Evolutionary conservation across 139 green algal species (phyloP).

Genomic region (Chlorella sp.): DNA sequence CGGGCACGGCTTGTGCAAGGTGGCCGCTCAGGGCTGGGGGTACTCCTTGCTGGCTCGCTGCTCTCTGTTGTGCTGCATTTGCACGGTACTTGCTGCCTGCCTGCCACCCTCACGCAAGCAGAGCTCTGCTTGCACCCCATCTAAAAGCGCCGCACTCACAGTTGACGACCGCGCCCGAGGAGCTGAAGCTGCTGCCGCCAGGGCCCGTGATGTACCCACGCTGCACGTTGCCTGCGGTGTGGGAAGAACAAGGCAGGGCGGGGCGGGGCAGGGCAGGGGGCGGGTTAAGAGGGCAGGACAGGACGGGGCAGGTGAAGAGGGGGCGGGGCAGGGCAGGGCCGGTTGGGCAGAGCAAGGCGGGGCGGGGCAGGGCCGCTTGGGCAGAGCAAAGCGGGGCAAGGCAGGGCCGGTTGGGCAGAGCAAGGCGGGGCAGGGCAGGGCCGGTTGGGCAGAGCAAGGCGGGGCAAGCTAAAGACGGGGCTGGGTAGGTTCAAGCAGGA

Average conservation of each 20-base stretch:
- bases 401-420: background rate
- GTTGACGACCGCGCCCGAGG: background rate
- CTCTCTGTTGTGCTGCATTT: background rate
- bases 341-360: background rate
- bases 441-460: background rate
- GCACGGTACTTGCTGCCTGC: background rate
- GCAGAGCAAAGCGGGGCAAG: background rate
- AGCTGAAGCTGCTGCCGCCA: background rate
- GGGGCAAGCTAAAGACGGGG: background rate
- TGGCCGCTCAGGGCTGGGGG: background rate
- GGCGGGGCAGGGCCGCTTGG: background rate
- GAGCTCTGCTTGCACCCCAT: too few relatives aligned
- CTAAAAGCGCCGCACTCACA: too few relatives aligned
- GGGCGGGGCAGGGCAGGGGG: too few relatives aligned
- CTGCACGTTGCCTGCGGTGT: background rate
- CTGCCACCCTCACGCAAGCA: too few relatives aligned
- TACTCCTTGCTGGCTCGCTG: too few relatives aligned
- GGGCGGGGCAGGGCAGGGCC: background rate
- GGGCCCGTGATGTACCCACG: background rate
- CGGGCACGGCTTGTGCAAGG: background rate
- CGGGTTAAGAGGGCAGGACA: background rate
- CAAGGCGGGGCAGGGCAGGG: background rate
- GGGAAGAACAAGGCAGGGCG: background rate
- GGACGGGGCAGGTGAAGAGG: background rate
- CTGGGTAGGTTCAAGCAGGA: background rate